A percentile compares a stretch with the other conserved stretches of the same genome.
Conservation (phyloP, 768 basidiomycete species). For the Lactarius quietus region DNA sequence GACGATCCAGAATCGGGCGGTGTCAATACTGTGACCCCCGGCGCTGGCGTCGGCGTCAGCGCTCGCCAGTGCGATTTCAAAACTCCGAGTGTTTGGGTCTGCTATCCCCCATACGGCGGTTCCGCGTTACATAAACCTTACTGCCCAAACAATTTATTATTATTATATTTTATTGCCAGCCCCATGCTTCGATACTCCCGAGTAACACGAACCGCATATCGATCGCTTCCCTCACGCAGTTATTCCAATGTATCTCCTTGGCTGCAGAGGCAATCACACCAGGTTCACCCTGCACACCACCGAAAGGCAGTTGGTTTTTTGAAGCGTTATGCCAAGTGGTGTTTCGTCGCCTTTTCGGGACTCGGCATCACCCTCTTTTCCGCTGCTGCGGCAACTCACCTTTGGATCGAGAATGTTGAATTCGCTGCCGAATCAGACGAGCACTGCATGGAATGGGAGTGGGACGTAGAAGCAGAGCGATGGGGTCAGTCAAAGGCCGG, state of each 20-base stretch:
- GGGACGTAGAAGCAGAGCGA: constrained; percentile 57
- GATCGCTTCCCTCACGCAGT: background rate
- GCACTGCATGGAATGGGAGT: constrained; percentile 58
- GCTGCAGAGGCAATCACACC: constrained; percentile 9
- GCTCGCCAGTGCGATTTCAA: background rate
- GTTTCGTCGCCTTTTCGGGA: constrained; percentile 43
- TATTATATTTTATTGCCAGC: background rate
- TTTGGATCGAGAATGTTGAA: constrained; percentile 60
- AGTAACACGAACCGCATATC: background rate
- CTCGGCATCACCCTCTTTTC: constrained; percentile 44
- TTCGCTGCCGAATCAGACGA: constrained; percentile 47
- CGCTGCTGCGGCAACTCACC: constrained; percentile 54
- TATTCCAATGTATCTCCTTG: constrained; percentile 17
- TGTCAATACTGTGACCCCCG: background rate
- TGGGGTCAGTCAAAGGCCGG: constrained; percentile 53
- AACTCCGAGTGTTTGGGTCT: background rate
- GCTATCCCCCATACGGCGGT: background rate
- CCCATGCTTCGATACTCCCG: constrained; percentile 7
- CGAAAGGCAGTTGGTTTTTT: constrained; percentile 43
- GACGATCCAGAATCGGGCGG: background rate
- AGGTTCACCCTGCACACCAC: constrained; percentile 34
- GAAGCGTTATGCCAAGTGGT: constrained; percentile 47
- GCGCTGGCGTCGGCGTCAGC: background rate
- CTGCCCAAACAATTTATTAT: background rate
- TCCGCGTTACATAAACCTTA: too few species aligned